Conservation (phyloP, 371 early-diverging fungal species). For the Mucor saturninus region DNA sequence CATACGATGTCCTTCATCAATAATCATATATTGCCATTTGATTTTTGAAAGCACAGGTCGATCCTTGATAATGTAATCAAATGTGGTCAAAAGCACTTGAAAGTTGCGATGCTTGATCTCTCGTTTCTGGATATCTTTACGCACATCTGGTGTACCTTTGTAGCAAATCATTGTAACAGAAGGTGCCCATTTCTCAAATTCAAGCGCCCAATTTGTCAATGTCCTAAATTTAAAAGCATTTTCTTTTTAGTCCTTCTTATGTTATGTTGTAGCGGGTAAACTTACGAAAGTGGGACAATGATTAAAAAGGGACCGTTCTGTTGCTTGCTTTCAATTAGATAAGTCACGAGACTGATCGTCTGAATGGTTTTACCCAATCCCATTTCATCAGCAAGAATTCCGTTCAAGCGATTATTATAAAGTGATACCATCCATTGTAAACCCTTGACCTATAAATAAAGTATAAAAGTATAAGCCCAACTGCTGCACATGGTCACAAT, state of each 20-base stretch:
- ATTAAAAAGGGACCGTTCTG: constrained; percentile 94
- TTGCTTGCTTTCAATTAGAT: constrained; percentile 89
- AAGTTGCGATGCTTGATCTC: constrained; percentile 81
- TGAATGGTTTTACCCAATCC: constrained; percentile 97
- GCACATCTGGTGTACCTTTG: constrained; percentile 83
- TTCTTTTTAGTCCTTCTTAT: no score
- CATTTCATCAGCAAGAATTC: constrained; percentile 99
- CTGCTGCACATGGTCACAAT: background rate
- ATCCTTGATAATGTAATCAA: constrained; percentile 97
- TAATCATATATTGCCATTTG: constrained; percentile 95
- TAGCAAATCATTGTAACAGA: constrained; percentile 88
- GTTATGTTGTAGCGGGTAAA: background rate
- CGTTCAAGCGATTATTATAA: constrained; percentile 95
- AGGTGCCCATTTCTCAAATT: constrained; percentile 99
- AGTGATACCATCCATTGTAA: constrained; percentile 98
- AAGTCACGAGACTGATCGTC: constrained; percentile 95
- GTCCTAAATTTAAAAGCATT: constrained; percentile 48
- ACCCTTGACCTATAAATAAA: constrained; percentile 75
- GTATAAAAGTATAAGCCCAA: background rate
- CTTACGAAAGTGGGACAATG: constrained; percentile 88
- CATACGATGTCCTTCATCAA: constrained; percentile 99
- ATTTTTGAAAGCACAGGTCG: constrained; percentile 81
- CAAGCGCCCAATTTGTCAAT: constrained; percentile 96
- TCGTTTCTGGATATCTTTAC: constrained; percentile 75
- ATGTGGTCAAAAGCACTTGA: constrained; percentile 97